A percentile compares a stretch with the other conserved stretches of the same genome.
Evolutionary conservation across 768 basidiomycete genomes (phyloP).

Genomic region (Xerocomus brunneocitrinus): DNA sequence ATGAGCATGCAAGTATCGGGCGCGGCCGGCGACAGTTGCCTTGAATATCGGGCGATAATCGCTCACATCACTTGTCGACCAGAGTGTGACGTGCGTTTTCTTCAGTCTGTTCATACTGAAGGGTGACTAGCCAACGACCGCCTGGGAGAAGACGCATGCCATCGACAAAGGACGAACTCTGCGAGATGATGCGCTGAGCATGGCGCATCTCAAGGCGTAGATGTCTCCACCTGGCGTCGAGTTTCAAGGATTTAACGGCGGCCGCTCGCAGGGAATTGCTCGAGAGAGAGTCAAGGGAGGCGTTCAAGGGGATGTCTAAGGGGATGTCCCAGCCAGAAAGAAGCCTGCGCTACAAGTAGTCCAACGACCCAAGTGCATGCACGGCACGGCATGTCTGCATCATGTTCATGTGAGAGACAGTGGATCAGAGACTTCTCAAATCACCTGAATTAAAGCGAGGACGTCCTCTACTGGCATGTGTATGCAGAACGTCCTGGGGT

Average conservation of each 20-base stretch:
- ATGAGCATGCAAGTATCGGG: conserved; percentile 34
- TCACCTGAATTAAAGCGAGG: conserved; percentile 47
- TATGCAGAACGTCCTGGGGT: conserved; percentile 41
- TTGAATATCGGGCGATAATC: conserved; percentile 25
- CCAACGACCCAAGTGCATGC: conserved; percentile 45
- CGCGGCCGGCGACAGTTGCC: conserved; percentile 27
- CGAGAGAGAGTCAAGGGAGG: conserved; percentile 31
- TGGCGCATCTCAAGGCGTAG: conserved; percentile 33
- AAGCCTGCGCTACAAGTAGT: conserved; percentile 55
- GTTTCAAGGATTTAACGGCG: conserved; percentile 40
- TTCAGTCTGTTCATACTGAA: conserved; percentile 33
- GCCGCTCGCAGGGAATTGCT: conserved; percentile 38
- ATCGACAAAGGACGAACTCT: conserved; percentile 36
- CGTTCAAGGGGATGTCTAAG: conserved; percentile 37
- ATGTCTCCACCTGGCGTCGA: conserved; percentile 49
- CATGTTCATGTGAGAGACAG: conserved; percentile 14
- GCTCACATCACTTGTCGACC: conserved; percentile 35
- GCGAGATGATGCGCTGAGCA: conserved; percentile 33
- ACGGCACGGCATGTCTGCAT: conserved; percentile 57
- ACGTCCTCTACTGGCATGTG: conserved; percentile 38
- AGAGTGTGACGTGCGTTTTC: conserved; percentile 41
- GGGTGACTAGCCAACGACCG: conserved; percentile 45
- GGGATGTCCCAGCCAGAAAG: conserved; percentile 32
- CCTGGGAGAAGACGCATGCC: conserved; percentile 46
- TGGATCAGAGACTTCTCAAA: conserved; percentile 3